Base-by-base conservation (phyloP, 129 eudicot species). In the Heracleum sosnowskyi region DNA sequence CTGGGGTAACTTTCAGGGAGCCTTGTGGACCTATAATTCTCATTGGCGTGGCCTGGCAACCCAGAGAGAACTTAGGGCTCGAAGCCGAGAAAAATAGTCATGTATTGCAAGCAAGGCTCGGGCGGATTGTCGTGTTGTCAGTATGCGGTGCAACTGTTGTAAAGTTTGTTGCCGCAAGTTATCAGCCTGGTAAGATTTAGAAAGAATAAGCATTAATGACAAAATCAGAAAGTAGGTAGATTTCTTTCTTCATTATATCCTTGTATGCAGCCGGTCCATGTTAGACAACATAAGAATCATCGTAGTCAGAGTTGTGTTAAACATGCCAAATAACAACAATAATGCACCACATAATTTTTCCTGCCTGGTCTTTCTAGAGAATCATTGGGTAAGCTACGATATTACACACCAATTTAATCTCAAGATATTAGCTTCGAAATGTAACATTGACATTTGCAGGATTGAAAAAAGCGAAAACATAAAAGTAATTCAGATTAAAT, bases 61-160 rank as follows among this genome's bases (percentile, higher is more conserved):
- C 98, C 98, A 94, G 62, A 94, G 93, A 42, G 98, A 85, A 69
- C 98, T 94, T 26, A 94, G 91, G 69, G 98, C 98, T 55, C 98
- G 87, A 77, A 94, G 98, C 60, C 98, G 86, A 41, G 98, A 88
- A 76, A 94, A 94, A 73, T 94, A 94, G 73, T 94, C 98, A 66
- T 90, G 73, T 47, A 94, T 88, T 34, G 97, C 88, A 20, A 94
- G 92, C 60, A 94, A 84, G 1, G 97, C 98, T 26, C 98, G 98
- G 40, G 97, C 98, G 11, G 98, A 94, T 81, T 94, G 98, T 46
- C 98, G 83, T 37, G 96, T 90, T 15, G 98, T 94, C 37, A 94
- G 78, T 76, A 90, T 85, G 1, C 89, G 89, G 77, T 91, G 97
- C 93, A 94, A 78, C 79, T 94, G 98, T 35, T 91, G 98, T 36